These are phyloP conservation scores for Aspergillus steynii DNA, from an alignment of 495 filamentous ascomycete species.

Conservation along the genomic window DNA sequence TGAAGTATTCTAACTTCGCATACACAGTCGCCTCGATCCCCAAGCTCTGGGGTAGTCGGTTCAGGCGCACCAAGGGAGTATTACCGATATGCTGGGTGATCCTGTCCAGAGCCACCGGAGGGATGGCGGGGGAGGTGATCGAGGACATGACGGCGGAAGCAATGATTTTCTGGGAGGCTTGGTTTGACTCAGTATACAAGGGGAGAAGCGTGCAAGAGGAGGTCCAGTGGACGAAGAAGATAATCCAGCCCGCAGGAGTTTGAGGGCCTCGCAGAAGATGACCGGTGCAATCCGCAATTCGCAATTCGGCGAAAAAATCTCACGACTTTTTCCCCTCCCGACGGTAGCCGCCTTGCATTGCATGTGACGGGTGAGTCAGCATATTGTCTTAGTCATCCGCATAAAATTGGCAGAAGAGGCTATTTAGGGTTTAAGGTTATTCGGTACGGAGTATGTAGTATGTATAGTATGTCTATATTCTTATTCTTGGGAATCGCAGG, in stretches of 20 bases:
- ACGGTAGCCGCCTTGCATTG: constrained; percentile 14
- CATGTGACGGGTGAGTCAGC: background rate
- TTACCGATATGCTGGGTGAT: constrained; percentile 82
- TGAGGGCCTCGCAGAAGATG: background rate
- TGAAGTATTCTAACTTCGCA: constrained; percentile 95
- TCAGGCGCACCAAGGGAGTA: constrained; percentile 89
- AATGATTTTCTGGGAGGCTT: background rate
- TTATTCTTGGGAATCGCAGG: too few species aligned
- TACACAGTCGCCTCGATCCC: constrained; percentile 90
- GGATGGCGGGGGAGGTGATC: constrained; percentile 46
- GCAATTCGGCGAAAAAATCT: constrained; percentile 12
- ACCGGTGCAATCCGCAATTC: background rate
- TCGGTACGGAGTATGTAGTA: too few species aligned
- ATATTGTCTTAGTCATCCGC: background rate
- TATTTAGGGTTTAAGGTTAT: too few species aligned
- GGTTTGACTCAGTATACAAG: background rate
- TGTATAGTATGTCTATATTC: too few species aligned
- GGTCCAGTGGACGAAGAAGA: too few species aligned
- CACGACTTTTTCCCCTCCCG: constrained; percentile 13
- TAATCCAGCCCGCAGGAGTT: background rate
- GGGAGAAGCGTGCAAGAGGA: too few species aligned
- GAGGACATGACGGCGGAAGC: constrained; percentile 44
- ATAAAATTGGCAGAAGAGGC: background rate
- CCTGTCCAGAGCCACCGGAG: constrained; percentile 58
- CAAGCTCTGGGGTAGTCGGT: constrained; percentile 83